Conservation (phyloP, 306 rosid genomes). For the Cucumis hystrix region DNA sequence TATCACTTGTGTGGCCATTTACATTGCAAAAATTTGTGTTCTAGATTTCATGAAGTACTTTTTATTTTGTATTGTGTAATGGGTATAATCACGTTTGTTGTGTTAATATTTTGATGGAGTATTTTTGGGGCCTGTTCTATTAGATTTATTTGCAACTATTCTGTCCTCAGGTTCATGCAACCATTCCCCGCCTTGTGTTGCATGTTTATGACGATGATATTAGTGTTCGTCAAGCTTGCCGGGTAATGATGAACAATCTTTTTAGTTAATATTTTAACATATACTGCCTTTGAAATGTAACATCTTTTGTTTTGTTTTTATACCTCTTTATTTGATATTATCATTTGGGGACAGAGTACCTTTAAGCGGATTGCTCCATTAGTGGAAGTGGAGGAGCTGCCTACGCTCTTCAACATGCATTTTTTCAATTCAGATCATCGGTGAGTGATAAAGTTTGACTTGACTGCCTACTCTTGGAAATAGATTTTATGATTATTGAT, state of each 20-base stretch:
- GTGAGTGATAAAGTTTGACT: conserved; percentile 22
- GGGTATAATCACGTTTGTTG: neutral
- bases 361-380: conserved; percentile 52
- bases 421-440: conserved; percentile 79
- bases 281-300: conserved; percentile 1
- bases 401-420: conserved; percentile 37
- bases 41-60: neutral
- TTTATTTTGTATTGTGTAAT: neutral
- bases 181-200: conserved; percentile 79
- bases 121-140: neutral
- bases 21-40: neutral
- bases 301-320: conserved; percentile 2
- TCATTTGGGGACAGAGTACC: conserved; percentile 37
- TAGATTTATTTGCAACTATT: neutral
- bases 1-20: neutral
- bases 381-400: conserved; percentile 54
- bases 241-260: conserved; percentile 44
- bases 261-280: conserved; percentile 11
- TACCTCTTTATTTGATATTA: neutral
- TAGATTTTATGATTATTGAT: neutral
- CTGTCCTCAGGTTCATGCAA: conserved; percentile 55
- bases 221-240: conserved; percentile 76
- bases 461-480: conserved; percentile 1
- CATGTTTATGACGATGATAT: conserved; percentile 73
- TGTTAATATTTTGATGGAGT: neutral